phyloP scores from a whole-genome alignment of 2,329 filamentous ascomycete species.

The Dactylella cylindrospora region DNA sequence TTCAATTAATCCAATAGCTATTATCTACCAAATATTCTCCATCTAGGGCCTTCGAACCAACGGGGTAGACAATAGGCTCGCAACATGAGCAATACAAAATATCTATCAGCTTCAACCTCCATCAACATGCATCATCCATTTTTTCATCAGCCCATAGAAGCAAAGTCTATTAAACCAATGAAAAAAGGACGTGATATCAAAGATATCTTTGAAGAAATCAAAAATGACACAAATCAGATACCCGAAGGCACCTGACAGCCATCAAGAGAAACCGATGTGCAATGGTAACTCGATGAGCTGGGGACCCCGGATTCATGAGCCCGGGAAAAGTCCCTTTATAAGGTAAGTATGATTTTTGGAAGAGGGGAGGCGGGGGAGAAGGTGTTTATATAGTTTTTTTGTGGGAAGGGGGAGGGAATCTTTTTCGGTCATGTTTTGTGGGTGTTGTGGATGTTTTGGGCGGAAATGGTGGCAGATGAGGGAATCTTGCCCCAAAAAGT shows the following conservation, averaged over 20 bases:
- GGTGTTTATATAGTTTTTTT: conserved; percentile 4
- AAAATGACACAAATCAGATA: conserved; percentile 16
- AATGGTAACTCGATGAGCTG: conserved; percentile 2
- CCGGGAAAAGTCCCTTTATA: not conserved
- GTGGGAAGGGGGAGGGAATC: conserved; percentile 9
- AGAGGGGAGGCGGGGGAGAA: not conserved
- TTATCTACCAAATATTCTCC: too few species aligned
- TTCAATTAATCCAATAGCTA: too few species aligned
- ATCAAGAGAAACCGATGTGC: conserved; percentile 13
- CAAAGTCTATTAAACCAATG: not conserved
- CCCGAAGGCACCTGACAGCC: conserved; percentile 12
- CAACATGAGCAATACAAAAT: too few species aligned
- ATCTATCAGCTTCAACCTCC: too few species aligned
- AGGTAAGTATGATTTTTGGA: conserved; percentile 29
- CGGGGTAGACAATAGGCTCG: too few species aligned
- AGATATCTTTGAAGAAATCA: not conserved
- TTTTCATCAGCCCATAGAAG: conserved; percentile 12
- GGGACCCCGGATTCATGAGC: conserved; percentile 2
- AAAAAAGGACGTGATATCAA: conserved; percentile 7
- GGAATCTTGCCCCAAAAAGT: too few species aligned
- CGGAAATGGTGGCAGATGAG: too few species aligned
- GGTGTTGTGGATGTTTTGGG: too few species aligned
- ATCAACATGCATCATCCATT: conserved; percentile 2
- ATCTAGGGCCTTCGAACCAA: too few species aligned
- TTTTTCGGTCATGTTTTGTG: too few species aligned